Evolutionary conservation across 1,284 basidiomycete genomes (phyloP), one percentile per base, ranked within the genome.

Genomic region (Fomes fomentarius): DNA sequence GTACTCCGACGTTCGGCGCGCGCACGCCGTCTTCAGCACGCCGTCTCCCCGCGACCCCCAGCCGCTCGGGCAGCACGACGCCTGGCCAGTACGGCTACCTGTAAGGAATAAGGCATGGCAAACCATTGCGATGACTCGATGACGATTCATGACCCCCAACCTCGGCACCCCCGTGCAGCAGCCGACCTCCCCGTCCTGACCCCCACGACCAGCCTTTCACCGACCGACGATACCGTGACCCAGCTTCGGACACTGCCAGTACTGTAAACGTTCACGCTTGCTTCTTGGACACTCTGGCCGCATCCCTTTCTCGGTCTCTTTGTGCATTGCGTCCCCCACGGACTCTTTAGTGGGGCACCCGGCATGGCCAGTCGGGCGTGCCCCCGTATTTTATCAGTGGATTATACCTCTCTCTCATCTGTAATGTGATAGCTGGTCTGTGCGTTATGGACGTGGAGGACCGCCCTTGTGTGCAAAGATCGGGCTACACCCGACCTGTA

Each of bases 391-490:
- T n/a, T 7, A 4, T n/a, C 22, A 31, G 47, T 21, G n/a, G n/a
- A 21, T 12, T 22, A 33, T 50, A 4, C 8, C 1, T 22, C 15
- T 41, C 26, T 35, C 31, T 34, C 28, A 28, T 48, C 60, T 54
- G 57, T 61, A 56, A 61, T 58, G 57, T 54, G 53, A 56, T 61
- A 61, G 56, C 60, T 58, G 60, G 60, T 40, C 60, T 61, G 56
- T 61, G 44, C 56, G 56, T 61, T 58, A 58, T 41, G 60, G 60
- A 56, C 51, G 35, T 54, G 54, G 60, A 61, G 56, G 56, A 47
- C 33, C 47, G 14, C 31, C 35, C 35, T 34, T 43, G 42, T 35
- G 44, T 21, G 25, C 56, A 45, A 57, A 38, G 44, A 40, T 22
- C 19, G 46, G 25, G 51, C 57, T 58, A 39, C 60, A 58, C 26